Evolutionary conservation across 805 yeast genomes (phyloP).

Genomic region (Pichia kluyveri): DNA sequence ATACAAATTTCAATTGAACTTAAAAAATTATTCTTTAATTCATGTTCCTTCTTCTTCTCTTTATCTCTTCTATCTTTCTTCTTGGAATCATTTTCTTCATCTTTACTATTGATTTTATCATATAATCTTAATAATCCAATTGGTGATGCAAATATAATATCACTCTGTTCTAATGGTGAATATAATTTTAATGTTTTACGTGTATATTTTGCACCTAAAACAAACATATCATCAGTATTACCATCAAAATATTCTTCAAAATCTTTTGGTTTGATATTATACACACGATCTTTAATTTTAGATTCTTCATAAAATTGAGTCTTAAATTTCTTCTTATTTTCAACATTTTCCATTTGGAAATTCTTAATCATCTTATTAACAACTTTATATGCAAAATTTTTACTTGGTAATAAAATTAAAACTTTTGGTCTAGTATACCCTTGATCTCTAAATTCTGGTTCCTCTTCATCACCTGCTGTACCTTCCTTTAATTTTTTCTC

Average conservation of each 20-base stretch:
- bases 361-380: slow-evolving; percentile 52
- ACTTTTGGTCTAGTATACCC: slow-evolving; percentile 94
- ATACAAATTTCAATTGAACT: slow-evolving; percentile 80
- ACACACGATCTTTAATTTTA: slow-evolving; percentile 19
- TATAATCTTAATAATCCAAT: slow-evolving; percentile 75
- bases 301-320: slow-evolving; percentile 53
- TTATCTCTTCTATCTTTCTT: slow-evolving; percentile 10
- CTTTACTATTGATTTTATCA: slow-evolving; percentile 31
- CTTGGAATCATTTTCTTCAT: background rate
- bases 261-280: slow-evolving; percentile 66
- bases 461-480: slow-evolving; percentile 21
- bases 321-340: slow-evolving; percentile 68
- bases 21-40: slow-evolving; percentile 64
- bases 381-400: slow-evolving; percentile 65
- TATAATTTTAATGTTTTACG: slow-evolving; percentile 79
- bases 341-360: slow-evolving; percentile 67
- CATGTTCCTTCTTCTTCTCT: slow-evolving; percentile 30
- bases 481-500: slow-evolving; percentile 28
- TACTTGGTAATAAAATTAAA: slow-evolving; percentile 72
- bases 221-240: slow-evolving; percentile 84
- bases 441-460: slow-evolving; percentile 75
- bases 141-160: slow-evolving; percentile 85
- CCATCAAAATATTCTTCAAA: slow-evolving; percentile 77
- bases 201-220: slow-evolving; percentile 84
- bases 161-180: slow-evolving; percentile 76